A percentile compares a stretch with the other conserved stretches of the same genome.
Conservation (phyloP, 2,329 filamentous ascomycete genomes). For the Cercospora zeina region DNA sequence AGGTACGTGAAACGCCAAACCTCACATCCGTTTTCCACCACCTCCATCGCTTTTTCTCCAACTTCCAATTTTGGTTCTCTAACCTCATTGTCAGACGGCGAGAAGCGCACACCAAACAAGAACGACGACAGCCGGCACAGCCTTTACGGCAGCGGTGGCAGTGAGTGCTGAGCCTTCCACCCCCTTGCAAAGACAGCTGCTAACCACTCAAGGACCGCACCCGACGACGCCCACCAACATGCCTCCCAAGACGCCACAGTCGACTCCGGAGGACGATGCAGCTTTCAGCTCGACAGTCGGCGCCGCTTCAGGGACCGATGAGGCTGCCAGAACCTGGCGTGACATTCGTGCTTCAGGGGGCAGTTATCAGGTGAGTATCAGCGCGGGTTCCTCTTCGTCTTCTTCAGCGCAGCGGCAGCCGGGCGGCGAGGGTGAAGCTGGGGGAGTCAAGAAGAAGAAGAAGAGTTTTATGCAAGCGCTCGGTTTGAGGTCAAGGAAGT, state of each 20-base stretch:
- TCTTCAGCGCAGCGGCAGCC: conserved; percentile 7
- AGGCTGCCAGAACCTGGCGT: background rate
- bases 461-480: conserved; percentile 5
- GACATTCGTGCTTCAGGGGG: background rate
- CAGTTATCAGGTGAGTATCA: conserved; percentile 6
- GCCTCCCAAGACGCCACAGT: conserved; percentile 3
- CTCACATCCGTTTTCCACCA: conserved; percentile 13
- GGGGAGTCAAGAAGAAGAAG: conserved; percentile 15
- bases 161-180: background rate
- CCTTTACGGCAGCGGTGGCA: conserved; percentile 9
- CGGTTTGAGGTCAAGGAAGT: conserved; percentile 13
- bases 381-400: background rate
- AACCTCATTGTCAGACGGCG: background rate
- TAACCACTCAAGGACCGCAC: background rate
- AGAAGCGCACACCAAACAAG: conserved; percentile 7
- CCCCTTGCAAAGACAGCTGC: background rate
- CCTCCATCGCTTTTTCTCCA: background rate
- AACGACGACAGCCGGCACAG: background rate
- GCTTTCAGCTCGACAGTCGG: conserved; percentile 3
- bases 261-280: conserved; percentile 4
- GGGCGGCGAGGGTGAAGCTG: background rate
- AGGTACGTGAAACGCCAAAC: conserved; percentile 5
- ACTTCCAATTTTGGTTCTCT: background rate
- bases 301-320: background rate
- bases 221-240: background rate